These are phyloP conservation scores for Raphanus hybrid DNA, from an alignment of 441 rosid species.

Conservation along the genomic window DNA sequence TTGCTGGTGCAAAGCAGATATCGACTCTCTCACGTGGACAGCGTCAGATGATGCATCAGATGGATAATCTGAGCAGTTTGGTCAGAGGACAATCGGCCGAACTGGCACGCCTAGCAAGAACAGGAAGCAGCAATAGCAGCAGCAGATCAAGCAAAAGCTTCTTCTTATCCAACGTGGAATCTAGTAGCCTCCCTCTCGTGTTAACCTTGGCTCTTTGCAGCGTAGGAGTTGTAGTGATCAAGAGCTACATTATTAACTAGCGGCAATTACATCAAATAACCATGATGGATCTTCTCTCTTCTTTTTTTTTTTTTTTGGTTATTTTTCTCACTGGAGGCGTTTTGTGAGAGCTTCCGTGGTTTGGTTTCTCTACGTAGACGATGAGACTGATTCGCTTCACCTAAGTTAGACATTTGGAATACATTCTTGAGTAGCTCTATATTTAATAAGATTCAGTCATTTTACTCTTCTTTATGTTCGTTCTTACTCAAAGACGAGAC, in stretches of 20 bases:
- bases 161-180: slow-evolving; percentile 43
- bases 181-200: slow-evolving; percentile 52
- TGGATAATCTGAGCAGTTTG: slow-evolving; percentile 70
- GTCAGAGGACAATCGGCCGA: slow-evolving; percentile 55
- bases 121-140: slow-evolving; percentile 29
- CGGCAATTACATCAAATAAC: slow-evolving; percentile 34
- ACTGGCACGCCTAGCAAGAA: slow-evolving; percentile 41
- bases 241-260: slow-evolving; percentile 47
- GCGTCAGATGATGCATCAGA: slow-evolving; percentile 78
- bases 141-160: slow-evolving; percentile 43
- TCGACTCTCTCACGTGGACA: slow-evolving; percentile 69
- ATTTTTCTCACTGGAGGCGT: slow-evolving; percentile 43
- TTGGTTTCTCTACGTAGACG: slow-evolving; percentile 25
- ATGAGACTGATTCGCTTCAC: background rate
- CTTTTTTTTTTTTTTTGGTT: background rate
- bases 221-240: slow-evolving; percentile 61
- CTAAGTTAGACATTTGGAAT: no score
- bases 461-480: slow-evolving; percentile 1
- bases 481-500: background rate
- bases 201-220: slow-evolving; percentile 64
- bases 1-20: slow-evolving; percentile 50
- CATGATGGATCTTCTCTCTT: background rate
- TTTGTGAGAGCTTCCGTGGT: slow-evolving; percentile 43
- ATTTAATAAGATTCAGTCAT: slow-evolving; percentile 22
- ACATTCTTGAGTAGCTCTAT: slow-evolving; percentile 26